Evolutionary conservation across 2,329 filamentous ascomycete genomes (phyloP), one percentile per base, ranked within the genome.

Genomic region (Claviceps sp.): DNA sequence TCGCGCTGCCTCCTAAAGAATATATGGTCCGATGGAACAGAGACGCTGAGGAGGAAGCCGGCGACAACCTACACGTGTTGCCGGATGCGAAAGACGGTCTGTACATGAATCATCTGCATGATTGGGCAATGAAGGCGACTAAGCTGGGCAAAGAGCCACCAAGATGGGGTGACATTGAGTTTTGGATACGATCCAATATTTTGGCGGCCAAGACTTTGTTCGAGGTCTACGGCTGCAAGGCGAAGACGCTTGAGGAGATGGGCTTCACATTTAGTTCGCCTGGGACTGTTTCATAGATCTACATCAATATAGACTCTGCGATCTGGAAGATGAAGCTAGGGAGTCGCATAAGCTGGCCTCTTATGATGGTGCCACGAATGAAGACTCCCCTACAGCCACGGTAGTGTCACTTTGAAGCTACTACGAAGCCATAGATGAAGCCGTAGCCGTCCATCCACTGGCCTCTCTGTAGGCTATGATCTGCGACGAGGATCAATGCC

Each of bases 21-120:
- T 79, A 81, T 50, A 94, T 96, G 84, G 66, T 73, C 52, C 61
- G 61, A 2, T 94, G 87, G 88, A 86, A 87, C 62, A 67, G 70
- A 2, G 62, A 70, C 0, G 76, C 84, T 46, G 82, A 85, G 68
- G 62, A 72, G 51, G 62, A 70, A 63, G 2, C 58, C n/a, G 64
- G 64, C 5, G 62, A 65, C 5, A 50, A 55, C 14, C 48, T 67
- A 13, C 67, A 68, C 52, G 53, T 61, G 11, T 62, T 68, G 50
- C 56, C 57, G 3, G 57, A 60, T 1, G 50, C 59, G 7, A 63
- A 72, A 30, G 86, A 91, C 62, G 83, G 75, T 0, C 66, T 76
- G 20, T 87, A 86, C 56, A 82, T 90, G 63, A 88, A 90, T 57
- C 73, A 73, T 59, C 63, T 87, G 55, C 74, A 84, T 55, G 74